Evolutionary conservation across 2,329 filamentous ascomycete genomes (phyloP), one percentile per base, ranked within the genome.

Genomic region (Pseudovirgaria hyperparasitica): DNA sequence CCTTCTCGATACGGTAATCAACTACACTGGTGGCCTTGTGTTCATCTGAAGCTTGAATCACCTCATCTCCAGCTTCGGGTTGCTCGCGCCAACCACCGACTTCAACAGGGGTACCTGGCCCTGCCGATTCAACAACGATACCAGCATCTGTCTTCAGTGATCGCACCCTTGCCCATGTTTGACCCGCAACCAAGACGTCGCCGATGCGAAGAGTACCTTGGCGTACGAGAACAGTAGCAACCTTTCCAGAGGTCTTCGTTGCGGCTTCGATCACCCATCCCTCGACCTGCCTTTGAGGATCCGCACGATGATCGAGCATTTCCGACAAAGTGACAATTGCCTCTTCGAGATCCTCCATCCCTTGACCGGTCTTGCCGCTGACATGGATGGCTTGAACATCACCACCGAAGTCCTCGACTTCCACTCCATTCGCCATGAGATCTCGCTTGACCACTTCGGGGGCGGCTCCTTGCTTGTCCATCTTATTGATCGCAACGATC

Each of bases 401-500:
- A 32, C 90, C 90, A 21, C 90, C 90, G 43, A 73, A 92, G 46
- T 96, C 90, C 58, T 98, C 90, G 29, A 98, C 79, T 41, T 93
- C 80, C 16, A 98, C 74, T 6, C 81, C 84, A 44, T 93, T 68
- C 2, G 74, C 66, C 6, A 81, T 73, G 14, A 98, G 72, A 50
- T 96, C 90, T 30, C 76, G 66, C 58, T 96, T 96, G 35, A 96
- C 86, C 25, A 73, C 70, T 22, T 94, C 79, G 8, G 85, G 59
- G 27, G 84, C 72, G 5, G 81, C 76, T 33, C 82, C 78, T 33
- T 79, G 73, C 56, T 90, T 93, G 58, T 98, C 90, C 27, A 93
- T 72, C 57, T 98, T 98, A 63, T 90, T 98, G 57, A 96, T 87
- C 10, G 92, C 92, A 26, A 98, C 90, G 32, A 98, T 93, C 26